phyloP scores from a whole-genome alignment of 768 basidiomycete genomes.

The Hydnomerulius pinastri region DNA sequence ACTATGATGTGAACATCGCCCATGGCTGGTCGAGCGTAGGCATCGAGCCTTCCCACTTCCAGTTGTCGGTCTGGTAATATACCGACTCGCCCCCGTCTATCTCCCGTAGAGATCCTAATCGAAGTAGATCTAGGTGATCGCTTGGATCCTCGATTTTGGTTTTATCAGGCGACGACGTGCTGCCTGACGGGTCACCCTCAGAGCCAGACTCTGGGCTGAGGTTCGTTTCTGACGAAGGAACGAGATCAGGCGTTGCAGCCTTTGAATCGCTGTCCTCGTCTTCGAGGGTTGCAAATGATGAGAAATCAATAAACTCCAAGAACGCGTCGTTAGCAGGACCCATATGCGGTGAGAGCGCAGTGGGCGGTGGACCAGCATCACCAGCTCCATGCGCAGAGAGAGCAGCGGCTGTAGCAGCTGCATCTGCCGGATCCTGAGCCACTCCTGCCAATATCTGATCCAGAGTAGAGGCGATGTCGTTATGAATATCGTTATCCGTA shows the following conservation, averaged over 20 bases:
- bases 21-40: slow-evolving; percentile 65
- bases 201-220: slow-evolving; percentile 76
- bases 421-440: slow-evolving; percentile 38
- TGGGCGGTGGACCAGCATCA: slow-evolving; percentile 34
- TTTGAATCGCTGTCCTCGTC: slow-evolving; percentile 68
- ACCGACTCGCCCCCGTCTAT: slow-evolving; percentile 76
- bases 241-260: slow-evolving; percentile 73
- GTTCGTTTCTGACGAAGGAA: slow-evolving; percentile 70
- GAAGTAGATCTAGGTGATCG: slow-evolving; percentile 49
- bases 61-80: slow-evolving; percentile 56
- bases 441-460: slow-evolving; percentile 66
- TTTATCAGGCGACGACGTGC: slow-evolving; percentile 47
- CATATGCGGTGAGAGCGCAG: slow-evolving; percentile 35
- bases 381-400: slow-evolving; percentile 25
- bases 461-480: slow-evolving; percentile 59
- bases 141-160: slow-evolving; percentile 53
- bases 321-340: slow-evolving; percentile 37
- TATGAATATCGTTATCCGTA: slow-evolving; percentile 39
- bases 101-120: slow-evolving; percentile 64
- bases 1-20: slow-evolving; percentile 57
- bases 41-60: slow-evolving; percentile 79
- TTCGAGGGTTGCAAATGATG: slow-evolving; percentile 50
- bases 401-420: slow-evolving; percentile 32
- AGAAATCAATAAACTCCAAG: slow-evolving; percentile 69
- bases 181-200: slow-evolving; percentile 55